Evolutionary conservation across 768 basidiomycete species (phyloP), one percentile per base, ranked within the genome.

Genomic region (Podaxis mareebaensis): DNA sequence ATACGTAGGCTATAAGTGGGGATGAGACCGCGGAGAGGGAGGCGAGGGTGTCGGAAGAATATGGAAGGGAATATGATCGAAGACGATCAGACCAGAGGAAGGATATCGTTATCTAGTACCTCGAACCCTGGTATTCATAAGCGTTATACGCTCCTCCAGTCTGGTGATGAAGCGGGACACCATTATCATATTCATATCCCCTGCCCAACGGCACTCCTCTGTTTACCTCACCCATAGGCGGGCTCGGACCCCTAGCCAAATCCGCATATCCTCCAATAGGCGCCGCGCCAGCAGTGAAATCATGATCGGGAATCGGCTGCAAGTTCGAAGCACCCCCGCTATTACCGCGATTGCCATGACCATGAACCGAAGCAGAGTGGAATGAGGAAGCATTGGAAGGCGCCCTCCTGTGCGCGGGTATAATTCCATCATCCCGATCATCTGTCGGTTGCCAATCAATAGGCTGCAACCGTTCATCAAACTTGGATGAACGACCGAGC

Each of bases 391-490:
- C 83, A 60, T 75, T 79, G 24, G 91, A 90, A 46, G 75, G 72
- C 63, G 77, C 74, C 58, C 83, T 84, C 67, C 85, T 85, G 67
- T 79, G 85, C 62, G 76, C 75, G 52, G 79, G 78, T 28, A 86
- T 76, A 54, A 81, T 72, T 63, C 74, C 81, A 60, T 84, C 81
- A 7, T 82, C 72, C 39, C 71, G 82, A 3, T 77, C 77, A 58
- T 71, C 76, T 51, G 83, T 81, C n/a, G 91, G 91, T 71, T 90
- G 86, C 92, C 91, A 95, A 77, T 93, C 88, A 71, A 95, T 92
- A 64, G 94, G 93, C 64, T 90, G 85, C 78, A 96, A 85, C 67
- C 93, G 91, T 65, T 87, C 85, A 69, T 92, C 90, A 72, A 95
- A 95, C 68, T 85, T 83, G 70, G 85, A 81, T 33, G 93, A 94